These are phyloP conservation scores for Raddia distichophylla DNA, from an alignment of 176 grass and related monocot genomes.

Conservation along the genomic window DNA sequence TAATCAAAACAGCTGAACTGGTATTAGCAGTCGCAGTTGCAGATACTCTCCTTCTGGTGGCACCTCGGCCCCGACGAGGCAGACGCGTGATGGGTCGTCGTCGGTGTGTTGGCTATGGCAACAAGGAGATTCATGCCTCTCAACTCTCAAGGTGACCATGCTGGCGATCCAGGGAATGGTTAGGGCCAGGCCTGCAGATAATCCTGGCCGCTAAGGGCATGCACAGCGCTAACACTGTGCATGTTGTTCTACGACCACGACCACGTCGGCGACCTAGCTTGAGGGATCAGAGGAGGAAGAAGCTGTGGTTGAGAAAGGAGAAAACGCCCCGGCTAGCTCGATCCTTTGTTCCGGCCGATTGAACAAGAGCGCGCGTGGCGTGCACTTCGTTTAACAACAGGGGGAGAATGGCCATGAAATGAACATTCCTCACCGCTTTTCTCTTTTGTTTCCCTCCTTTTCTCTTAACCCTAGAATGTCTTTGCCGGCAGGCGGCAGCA, in stretches of 20 bases:
- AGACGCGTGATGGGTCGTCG: background rate
- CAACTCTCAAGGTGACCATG: constrained; percentile 21
- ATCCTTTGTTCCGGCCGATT: constrained; percentile 25
- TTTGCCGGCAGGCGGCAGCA: constrained; percentile 27
- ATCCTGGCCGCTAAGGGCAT: background rate
- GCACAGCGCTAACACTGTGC: background rate
- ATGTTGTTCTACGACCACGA: background rate
- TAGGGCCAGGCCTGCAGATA: background rate
- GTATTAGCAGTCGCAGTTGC: background rate
- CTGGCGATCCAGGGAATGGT: constrained; percentile 30
- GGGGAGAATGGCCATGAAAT: constrained; percentile 13
- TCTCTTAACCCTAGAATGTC: constrained; percentile 31
- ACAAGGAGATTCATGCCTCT: background rate
- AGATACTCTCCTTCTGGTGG: constrained; percentile 24
- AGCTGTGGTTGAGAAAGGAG: background rate
- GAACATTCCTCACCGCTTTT: constrained; percentile 10
- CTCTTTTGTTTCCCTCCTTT: background rate
- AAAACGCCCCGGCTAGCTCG: background rate
- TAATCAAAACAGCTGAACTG: background rate
- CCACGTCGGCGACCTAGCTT: too few species aligned
- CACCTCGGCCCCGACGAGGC: constrained; percentile 15
- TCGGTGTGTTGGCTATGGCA: background rate
- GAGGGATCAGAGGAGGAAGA: too few species aligned
- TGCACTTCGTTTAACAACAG: constrained; percentile 49
- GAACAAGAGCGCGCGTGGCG: constrained; percentile 32